Conservation (phyloP, 108 stramenopile genomes). For the Thalassiosira profunda region DNA sequence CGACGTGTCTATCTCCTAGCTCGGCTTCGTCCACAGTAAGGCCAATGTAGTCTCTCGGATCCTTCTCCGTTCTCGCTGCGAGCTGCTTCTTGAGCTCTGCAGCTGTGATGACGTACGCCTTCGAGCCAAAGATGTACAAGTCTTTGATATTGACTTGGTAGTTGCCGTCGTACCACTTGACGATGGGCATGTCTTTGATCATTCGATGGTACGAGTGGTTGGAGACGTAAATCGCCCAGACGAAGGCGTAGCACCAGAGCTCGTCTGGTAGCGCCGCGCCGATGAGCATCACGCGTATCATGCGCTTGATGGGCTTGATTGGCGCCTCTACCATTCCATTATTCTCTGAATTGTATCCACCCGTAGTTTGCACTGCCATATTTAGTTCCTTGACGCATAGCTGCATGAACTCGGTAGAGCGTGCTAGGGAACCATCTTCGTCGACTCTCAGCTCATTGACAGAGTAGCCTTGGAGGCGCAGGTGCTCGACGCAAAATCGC, state of each 20-base stretch:
- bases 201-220: no score
- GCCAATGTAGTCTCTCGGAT: no score
- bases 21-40: no score
- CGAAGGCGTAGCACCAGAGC: constrained; percentile 2
- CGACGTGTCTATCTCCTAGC: no score
- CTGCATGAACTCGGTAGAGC: background rate
- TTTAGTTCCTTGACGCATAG: background rate
- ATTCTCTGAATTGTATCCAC: constrained; percentile 1
- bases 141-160: no score
- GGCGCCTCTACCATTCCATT: constrained; percentile 8
- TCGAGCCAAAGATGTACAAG: no score
- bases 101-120: no score
- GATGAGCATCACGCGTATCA: background rate
- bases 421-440: background rate
- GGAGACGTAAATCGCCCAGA: no score
- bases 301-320: background rate
- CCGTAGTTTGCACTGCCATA: constrained; percentile 5
- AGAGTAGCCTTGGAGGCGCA: background rate
- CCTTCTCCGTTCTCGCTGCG: no score
- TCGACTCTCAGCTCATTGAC: background rate
- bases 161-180: no score
- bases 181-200: no score
- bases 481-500: background rate
- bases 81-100: no score
- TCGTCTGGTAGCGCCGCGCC: background rate